These are phyloP conservation scores for Tuber melanosporum DNA, from an alignment of 495 filamentous ascomycete species.

Conservation along the genomic window DNA sequence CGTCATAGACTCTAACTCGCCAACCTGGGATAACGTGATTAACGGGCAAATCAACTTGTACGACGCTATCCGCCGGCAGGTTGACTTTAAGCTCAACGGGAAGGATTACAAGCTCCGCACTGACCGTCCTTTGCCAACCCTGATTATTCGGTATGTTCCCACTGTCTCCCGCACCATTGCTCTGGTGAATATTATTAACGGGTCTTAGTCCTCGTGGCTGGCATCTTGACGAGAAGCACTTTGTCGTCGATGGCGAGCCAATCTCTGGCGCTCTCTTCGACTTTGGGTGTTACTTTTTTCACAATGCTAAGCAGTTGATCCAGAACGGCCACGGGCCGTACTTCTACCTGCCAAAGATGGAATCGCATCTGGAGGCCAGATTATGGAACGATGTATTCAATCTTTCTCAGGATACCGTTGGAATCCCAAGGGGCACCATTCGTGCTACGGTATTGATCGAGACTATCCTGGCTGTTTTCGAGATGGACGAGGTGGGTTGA, in stretches of 20 bases:
- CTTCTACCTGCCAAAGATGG: slow-evolving; percentile 99
- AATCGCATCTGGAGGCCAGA: slow-evolving; percentile 92
- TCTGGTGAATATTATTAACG: neutral
- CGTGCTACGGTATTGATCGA: slow-evolving; percentile 95
- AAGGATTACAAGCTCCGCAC: slow-evolving; percentile 98
- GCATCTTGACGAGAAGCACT: slow-evolving; percentile 97
- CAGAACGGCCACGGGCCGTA: slow-evolving; percentile 82
- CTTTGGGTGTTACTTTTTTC: slow-evolving; percentile 98
- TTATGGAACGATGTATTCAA: slow-evolving; percentile 99
- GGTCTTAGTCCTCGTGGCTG: slow-evolving; percentile 62
- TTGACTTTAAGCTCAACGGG: slow-evolving; percentile 91
- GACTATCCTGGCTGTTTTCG: slow-evolving; percentile 97
- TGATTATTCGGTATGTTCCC: slow-evolving; percentile 60
- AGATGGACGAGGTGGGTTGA: slow-evolving; percentile 79
- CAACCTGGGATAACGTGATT: slow-evolving; percentile 99
- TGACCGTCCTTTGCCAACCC: slow-evolving; percentile 68
- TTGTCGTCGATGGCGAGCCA: slow-evolving; percentile 90
- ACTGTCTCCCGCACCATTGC: neutral
- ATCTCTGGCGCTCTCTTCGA: slow-evolving; percentile 93
- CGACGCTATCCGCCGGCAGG: slow-evolving; percentile 87
- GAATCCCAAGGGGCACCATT: slow-evolving; percentile 84
- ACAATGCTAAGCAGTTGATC: slow-evolving; percentile 89
- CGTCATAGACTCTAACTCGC: slow-evolving; percentile 78
- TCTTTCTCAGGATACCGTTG: slow-evolving; percentile 85
- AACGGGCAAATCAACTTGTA: slow-evolving; percentile 98